phyloP scores from a whole-genome alignment of 805 yeast genomes.

The Teunomyces aglyptinius region DNA sequence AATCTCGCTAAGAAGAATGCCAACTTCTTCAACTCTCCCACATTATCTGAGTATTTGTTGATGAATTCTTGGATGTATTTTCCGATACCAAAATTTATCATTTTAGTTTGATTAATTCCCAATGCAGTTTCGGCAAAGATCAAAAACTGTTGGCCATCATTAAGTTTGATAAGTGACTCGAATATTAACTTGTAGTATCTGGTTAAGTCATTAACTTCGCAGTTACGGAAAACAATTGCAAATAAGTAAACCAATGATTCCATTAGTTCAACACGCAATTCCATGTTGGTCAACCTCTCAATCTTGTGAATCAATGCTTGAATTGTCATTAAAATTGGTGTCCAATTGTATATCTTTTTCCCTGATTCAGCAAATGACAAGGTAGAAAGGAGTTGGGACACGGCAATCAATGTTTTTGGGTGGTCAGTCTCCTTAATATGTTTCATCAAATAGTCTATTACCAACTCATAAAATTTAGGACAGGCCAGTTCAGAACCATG shows the following conservation, averaged over 20 bases:
- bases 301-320: conserved; percentile 20
- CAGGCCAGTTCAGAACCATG: conserved; percentile 54
- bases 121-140: conserved; percentile 48
- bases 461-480: conserved; percentile 39
- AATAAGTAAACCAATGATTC: conserved; percentile 44
- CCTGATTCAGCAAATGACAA: conserved; percentile 71
- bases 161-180: conserved; percentile 32
- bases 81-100: conserved; percentile 41
- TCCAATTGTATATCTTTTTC: conserved; percentile 58
- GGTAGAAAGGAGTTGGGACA: conserved; percentile 43
- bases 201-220: conserved; percentile 47
- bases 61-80: conserved; percentile 50
- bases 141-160: conserved; percentile 38
- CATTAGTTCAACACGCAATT: conserved; percentile 12
- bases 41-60: conserved; percentile 22
- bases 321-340: conserved; percentile 18
- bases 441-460: conserved; percentile 18
- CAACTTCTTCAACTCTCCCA: conserved; percentile 28
- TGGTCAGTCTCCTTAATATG: conserved; percentile 8
- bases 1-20: conserved; percentile 20
- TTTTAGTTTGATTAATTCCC: conserved; percentile 42
- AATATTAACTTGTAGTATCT: conserved; percentile 46
- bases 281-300: conserved; percentile 3
- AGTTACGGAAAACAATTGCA: conserved; percentile 53
- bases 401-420: conserved; percentile 11